Evolutionary conservation across 345 rosid genomes (phyloP), one percentile per base, ranked within the genome.

Genomic region (Gossypium australe): DNA sequence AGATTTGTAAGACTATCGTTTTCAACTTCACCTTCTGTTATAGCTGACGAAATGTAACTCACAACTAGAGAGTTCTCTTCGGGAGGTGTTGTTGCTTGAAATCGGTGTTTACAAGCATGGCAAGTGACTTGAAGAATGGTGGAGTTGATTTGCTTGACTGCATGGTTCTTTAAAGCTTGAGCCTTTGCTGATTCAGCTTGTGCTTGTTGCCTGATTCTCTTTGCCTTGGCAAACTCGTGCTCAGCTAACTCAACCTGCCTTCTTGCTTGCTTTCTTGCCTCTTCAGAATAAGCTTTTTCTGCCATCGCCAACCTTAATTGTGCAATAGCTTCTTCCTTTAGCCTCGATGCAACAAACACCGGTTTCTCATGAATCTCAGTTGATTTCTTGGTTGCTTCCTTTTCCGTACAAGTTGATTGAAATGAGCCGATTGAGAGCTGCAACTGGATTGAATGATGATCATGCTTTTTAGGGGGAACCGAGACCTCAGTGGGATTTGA

Each of bases 201-300:
- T 2, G 98, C 97, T 67, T 90, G 92, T 74, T 88, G 88, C 75
- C 98, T 85, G 57, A 89, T 87, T 79, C 83, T 81, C 83, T 88
- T 91, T 3, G 98, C 98, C 25, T 85, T 90, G 29, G 86, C 88
- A 44, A 92, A 86, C 78, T 94, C 98, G 59, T 29, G 84, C 79
- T 94, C 94, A 0, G 98, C 98, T 72, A 88, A 77, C 77, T 92
- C 94, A 41, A 89, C 85, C 90, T 89, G 92, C 60, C 85, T 74
- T 73, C 84, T 91, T 0, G 96, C 97, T 11, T 82, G 87, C 70
- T 78, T 80, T 79, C 97, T 86, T 16, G 88, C 87, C 75, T 89
- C 87, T 57, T 89, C 90, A 0, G 95, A 91, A 25, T 78, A 85
- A 1, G 76, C 82, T 68, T 86, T 88, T 82, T 90, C 92, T 0